Evolutionary conservation across 164 flowering plant species (phyloP).

Genomic region (Buxus sempervirens): DNA sequence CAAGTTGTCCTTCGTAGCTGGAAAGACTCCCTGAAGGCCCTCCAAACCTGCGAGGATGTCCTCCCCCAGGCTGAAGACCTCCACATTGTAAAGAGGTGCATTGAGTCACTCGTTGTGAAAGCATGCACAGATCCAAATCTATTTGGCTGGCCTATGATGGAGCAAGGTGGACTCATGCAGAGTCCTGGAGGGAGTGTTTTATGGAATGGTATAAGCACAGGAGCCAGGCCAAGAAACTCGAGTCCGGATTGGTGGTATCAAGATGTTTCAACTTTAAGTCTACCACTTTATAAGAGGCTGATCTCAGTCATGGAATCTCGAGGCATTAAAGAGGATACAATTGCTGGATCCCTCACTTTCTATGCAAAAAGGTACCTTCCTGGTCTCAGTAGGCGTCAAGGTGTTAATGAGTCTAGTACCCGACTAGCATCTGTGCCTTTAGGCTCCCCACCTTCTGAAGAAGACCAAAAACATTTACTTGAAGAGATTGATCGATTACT

Average conservation of each 20-base stretch:
- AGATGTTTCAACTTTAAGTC: conserved; percentile 68
- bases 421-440: conserved; percentile 35
- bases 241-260: conserved; percentile 97
- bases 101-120: conserved; percentile 68
- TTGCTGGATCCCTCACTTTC: conserved; percentile 64
- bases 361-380: conserved; percentile 81
- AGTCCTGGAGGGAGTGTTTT: conserved; percentile 90
- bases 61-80: conserved; percentile 76
- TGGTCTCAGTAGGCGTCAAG: conserved; percentile 68
- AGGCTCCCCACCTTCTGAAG: conserved; percentile 54
- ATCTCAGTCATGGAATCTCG: conserved; percentile 75
- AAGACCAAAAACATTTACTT: conserved; percentile 66
- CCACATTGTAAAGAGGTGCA: conserved; percentile 62
- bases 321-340: conserved; percentile 62
- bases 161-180: conserved; percentile 80
- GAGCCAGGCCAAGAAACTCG: conserved; percentile 66
- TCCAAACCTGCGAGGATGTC: conserved; percentile 73
- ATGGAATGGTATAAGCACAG: conserved; percentile 97
- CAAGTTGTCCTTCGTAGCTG: conserved; percentile 72
- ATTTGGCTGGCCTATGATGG: conserved; percentile 85
- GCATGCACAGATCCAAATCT: conserved; percentile 83
- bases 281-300: conserved; percentile 69
- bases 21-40: conserved; percentile 86
- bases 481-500: conserved; percentile 78
- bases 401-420: conserved; percentile 37